Percentiles rank a stretch among this genome's conserved stretches.
Conservation (phyloP, 345 rosid genomes). For the Camelina hispida region DNA sequence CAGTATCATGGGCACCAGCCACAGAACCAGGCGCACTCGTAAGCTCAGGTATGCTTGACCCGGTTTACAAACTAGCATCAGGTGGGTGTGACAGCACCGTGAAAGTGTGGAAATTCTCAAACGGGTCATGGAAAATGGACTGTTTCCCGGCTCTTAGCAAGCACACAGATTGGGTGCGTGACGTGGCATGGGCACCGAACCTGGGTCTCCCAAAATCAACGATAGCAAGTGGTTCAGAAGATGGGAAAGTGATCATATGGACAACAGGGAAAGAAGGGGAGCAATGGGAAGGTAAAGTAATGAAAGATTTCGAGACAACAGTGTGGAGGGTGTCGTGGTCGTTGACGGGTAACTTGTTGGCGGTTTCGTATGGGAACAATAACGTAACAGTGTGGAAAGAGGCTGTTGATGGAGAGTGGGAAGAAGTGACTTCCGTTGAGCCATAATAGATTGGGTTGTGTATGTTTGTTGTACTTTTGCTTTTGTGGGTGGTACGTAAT, state of each 20-base stretch:
- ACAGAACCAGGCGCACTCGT: conserved; percentile 61
- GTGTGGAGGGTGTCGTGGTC: conserved; percentile 74
- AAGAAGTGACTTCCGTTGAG: conserved; percentile 58
- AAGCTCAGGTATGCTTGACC: conserved; percentile 55
- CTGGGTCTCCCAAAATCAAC: conserved; percentile 70
- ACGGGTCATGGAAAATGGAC: conserved; percentile 68
- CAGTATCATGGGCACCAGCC: conserved; percentile 76
- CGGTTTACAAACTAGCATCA: conserved; percentile 62
- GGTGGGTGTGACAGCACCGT: conserved; percentile 69
- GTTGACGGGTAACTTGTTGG: conserved; percentile 61
- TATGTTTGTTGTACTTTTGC: neutral
- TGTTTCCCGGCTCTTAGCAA: conserved; percentile 64
- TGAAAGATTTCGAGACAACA: conserved; percentile 67
- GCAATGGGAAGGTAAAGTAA: conserved; percentile 62
- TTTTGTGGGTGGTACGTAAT: neutral
- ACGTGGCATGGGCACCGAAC: conserved; percentile 78
- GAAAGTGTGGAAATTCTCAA: conserved; percentile 63
- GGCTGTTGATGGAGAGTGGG: conserved; percentile 66
- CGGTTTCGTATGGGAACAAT: conserved; percentile 64
- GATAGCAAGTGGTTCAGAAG: conserved; percentile 68
- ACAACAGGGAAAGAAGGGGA: conserved; percentile 62
- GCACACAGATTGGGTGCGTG: conserved; percentile 73
- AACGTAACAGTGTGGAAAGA: conserved; percentile 69
- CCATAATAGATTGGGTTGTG: conserved; percentile 43
- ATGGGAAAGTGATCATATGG: conserved; percentile 69